Evolutionary conservation across 768 basidiomycete genomes (phyloP).

Genomic region (Inosperma sp.): DNA sequence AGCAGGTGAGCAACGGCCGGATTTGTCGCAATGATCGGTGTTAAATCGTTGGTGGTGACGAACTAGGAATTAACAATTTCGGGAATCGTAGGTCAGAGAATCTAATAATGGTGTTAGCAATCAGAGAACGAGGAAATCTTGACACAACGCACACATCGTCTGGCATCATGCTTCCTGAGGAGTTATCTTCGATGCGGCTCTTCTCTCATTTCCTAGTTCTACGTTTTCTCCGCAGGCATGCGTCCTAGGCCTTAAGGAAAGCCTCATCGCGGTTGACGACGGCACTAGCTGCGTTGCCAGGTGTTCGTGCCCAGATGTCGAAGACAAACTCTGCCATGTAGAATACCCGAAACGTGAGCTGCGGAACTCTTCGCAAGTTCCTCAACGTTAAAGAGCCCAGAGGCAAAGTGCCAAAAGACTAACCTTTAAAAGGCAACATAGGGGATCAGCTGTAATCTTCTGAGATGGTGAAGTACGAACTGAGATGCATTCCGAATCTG

Average conservation of each 20-base stretch:
- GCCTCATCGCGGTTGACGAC: constrained; percentile 35
- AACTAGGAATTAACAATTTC: constrained; percentile 45
- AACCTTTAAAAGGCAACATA: constrained; percentile 37
- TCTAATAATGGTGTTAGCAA: constrained; percentile 30
- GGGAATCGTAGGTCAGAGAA: constrained; percentile 48
- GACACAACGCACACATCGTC: constrained; percentile 40
- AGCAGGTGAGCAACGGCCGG: constrained; percentile 66
- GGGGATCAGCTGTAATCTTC: neutral
- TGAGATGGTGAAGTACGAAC: constrained; percentile 37
- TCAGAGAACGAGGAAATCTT: constrained; percentile 2
- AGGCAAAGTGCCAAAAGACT: constrained; percentile 73
- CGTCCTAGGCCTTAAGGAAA: constrained; percentile 30
- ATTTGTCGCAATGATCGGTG: constrained; percentile 62
- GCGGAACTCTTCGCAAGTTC: constrained; percentile 40
- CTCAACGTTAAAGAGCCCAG: constrained; percentile 51
- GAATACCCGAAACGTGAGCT: constrained; percentile 37
- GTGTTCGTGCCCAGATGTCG: constrained; percentile 54
- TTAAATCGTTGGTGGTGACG: constrained; percentile 64
- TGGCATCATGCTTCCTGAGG: constrained; percentile 26
- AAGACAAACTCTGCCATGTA: constrained; percentile 42
- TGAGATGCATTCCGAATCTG: constrained; percentile 75
- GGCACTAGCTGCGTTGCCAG: constrained; percentile 19
- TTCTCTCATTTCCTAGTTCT: constrained; percentile 19
- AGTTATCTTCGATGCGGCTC: constrained; percentile 21
- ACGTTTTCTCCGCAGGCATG: constrained; percentile 30